phyloP scores from a whole-genome alignment of 306 rosid genomes.

The Casuarina glauca region DNA sequence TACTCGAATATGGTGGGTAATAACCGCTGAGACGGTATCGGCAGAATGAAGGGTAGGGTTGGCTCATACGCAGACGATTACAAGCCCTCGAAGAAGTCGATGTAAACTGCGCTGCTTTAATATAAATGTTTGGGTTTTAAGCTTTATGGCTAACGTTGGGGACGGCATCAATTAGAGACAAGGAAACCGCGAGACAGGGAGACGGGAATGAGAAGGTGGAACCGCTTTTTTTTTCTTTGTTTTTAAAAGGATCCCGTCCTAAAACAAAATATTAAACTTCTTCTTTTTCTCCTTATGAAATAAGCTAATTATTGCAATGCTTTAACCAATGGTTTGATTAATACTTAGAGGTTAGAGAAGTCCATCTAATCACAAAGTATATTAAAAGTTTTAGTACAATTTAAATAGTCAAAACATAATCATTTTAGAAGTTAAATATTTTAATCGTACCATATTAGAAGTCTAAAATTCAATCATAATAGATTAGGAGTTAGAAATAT shows the following conservation, averaged over 20 bases:
- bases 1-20: neutral
- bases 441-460: too few relatives aligned
- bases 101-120: neutral
- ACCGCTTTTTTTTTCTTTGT: neutral
- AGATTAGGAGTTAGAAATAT: too few relatives aligned
- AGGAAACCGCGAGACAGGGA: neutral
- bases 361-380: too few relatives aligned
- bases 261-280: too few relatives aligned
- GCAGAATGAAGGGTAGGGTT: constrained; percentile 1
- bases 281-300: neutral
- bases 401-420: too few relatives aligned
- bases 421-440: too few relatives aligned
- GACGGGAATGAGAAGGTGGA: neutral
- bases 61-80: neutral
- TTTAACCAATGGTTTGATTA: too few relatives aligned
- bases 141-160: neutral
- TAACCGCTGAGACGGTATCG: neutral
- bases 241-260: too few relatives aligned
- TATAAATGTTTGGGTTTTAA: neutral
- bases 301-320: too few relatives aligned
- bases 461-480: too few relatives aligned
- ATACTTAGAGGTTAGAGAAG: too few relatives aligned
- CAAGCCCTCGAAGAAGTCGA: neutral
- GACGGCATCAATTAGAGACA: neutral
- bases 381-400: too few relatives aligned